Evolutionary conservation across 2,329 filamentous ascomycete genomes (phyloP), one percentile per base, ranked within the genome.

Genomic region (Cladophialophora psammophila): DNA sequence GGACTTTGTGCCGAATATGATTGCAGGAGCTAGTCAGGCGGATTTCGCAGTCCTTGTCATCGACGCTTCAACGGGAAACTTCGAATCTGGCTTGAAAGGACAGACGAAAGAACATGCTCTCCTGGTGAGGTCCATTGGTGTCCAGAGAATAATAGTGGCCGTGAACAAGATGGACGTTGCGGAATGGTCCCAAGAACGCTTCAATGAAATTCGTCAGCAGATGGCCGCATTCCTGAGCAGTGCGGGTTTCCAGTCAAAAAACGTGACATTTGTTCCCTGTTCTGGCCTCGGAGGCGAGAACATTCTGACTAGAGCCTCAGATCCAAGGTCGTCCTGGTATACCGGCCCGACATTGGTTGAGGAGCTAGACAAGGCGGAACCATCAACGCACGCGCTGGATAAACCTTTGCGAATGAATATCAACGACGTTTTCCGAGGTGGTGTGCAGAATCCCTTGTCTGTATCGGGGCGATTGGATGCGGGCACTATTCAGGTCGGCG

Each of bases 1-100:
- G 68, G 95, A 99, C 77, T 99, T 98, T 76, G 93, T 99, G 20
- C 95, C 95, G 0, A 99, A 97, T 78, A 99, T 99, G 95, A 97
- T 99, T 77, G 94, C 94, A 1, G 95, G 95, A 13, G 93, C 94
- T 3, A 95, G 92, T 66, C 94, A 97, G 79, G 96, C 95, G 9
- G 95, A 99, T 77, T 95, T 98, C 78, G 95, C 94, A 0, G 91
- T 99, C 0, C 83, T 99, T 2, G 95, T 99, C 20, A 92, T 99
- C 67, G 95, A 99, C 77, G 91, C 94, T 4, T 90, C 91, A 65
- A 92, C 88, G 0, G 95, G 94, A 38, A 94, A 94, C 38, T 97
- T 98, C 72, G 95, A 99, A 77, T 93, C 93, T 3, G 96, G 95
- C 0, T 82, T 98, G 36, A 94, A 91, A 75, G 95, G 95, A 0